Conservation (phyloP, 2,329 filamentous ascomycete species). For the Aspergillus aculeatinus region DNA sequence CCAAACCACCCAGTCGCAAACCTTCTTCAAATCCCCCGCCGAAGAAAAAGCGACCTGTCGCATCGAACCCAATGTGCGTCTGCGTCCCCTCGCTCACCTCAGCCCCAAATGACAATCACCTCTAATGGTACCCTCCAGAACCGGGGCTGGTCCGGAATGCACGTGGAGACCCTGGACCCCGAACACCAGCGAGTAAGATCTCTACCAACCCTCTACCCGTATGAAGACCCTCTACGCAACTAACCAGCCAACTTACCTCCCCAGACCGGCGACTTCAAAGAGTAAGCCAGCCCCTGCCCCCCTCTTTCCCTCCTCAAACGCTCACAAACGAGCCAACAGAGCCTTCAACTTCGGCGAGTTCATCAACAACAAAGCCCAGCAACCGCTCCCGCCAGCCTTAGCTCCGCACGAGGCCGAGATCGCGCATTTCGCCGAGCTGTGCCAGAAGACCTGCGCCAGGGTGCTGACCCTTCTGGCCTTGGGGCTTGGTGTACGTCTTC, state of each 20-base stretch:
- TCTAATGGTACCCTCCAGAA: conserved; percentile 55
- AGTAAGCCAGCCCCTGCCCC: conserved; percentile 55
- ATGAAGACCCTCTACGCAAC: neutral
- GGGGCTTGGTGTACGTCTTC: conserved; percentile 63
- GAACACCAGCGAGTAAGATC: conserved; percentile 68
- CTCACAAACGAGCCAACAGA: conserved; percentile 47
- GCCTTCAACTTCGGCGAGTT: conserved; percentile 92
- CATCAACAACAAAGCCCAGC: conserved; percentile 64
- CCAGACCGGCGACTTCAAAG: conserved; percentile 81
- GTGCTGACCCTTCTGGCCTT: conserved; percentile 76
- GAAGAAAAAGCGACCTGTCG: conserved; percentile 72
- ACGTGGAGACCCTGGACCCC: conserved; percentile 83
- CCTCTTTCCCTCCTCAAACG: neutral
- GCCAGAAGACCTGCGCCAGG: conserved; percentile 68
- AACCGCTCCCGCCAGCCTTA: conserved; percentile 71
- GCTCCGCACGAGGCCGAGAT: conserved; percentile 60
- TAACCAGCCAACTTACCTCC: conserved; percentile 16
- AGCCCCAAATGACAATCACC: too few relatives aligned
- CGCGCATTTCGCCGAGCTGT: conserved; percentile 65
- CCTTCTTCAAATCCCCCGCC: conserved; percentile 68
- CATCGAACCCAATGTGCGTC: conserved; percentile 62
- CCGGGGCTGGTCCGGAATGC: conserved; percentile 84
- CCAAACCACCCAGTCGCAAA: conserved; percentile 56
- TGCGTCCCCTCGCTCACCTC: neutral
- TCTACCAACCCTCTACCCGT: neutral